phyloP scores from a whole-genome alignment of 2,329 filamentous ascomycete genomes.

The Thelonectria blattea region DNA sequence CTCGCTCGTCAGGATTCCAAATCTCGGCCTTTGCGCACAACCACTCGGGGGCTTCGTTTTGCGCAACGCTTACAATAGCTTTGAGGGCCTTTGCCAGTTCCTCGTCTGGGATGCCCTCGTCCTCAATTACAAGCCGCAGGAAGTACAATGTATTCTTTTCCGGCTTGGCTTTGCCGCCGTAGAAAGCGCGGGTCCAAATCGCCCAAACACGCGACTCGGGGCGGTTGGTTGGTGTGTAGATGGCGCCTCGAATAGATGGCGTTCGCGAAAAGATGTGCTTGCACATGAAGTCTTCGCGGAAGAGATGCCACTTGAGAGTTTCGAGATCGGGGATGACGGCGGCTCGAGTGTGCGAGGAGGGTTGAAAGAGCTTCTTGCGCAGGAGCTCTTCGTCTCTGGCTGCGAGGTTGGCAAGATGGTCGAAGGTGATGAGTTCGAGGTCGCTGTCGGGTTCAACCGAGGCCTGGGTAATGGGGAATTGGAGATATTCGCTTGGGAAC shows the following conservation, averaged over 20 bases:
- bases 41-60: conserved; percentile 74
- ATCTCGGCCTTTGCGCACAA: conserved; percentile 72
- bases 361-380: conserved; percentile 54
- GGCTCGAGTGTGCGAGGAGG: conserved; percentile 40
- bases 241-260: conserved; percentile 72
- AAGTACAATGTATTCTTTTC: conserved; percentile 73
- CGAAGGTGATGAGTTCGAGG: conserved; percentile 58
- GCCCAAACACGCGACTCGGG: conserved; percentile 70
- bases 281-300: conserved; percentile 80
- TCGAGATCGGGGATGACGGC: conserved; percentile 42
- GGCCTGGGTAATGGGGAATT: conserved; percentile 53
- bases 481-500: conserved; percentile 75
- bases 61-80: conserved; percentile 70
- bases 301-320: conserved; percentile 64
- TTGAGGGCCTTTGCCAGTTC: conserved; percentile 61
- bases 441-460: conserved; percentile 34
- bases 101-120: conserved; percentile 46
- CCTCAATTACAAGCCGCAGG: conserved; percentile 71
- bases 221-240: conserved; percentile 58
- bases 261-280: conserved; percentile 62
- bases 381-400: conserved; percentile 69
- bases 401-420: conserved; percentile 67
- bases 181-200: conserved; percentile 73
- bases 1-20: conserved; percentile 77
- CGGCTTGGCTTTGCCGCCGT: conserved; percentile 57